Base-by-base conservation (phyloP, 192 early-diverging fungal species). In the Thoreauomyces humboldtii region DNA sequence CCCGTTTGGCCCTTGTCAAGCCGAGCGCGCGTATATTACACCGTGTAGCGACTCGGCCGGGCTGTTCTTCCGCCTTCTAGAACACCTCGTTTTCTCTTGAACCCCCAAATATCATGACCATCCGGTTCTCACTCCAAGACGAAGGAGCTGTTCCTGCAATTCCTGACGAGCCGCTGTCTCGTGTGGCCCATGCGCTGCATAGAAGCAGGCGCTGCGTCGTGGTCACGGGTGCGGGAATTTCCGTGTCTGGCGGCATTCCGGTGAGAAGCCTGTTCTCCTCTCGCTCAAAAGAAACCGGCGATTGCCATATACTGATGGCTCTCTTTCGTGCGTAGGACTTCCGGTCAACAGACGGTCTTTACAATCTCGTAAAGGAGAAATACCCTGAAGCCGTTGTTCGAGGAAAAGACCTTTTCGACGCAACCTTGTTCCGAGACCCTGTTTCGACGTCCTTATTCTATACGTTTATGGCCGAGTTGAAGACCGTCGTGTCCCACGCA, bases 211-310 rank as follows among this genome's bases (percentile, higher is more conserved):
- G 72, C 21, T 70, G 69, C 36, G 70, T 92, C 27, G 80, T 91
- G 35, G 85, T 93, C 28, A 89, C 88, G 11, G 93, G 93, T 51
- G 93, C 93, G 22, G 93, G 93, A 35, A 92, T 95, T 48, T 93
- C 91, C 27, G 90, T 91, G 45, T 85, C 86, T 59, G 88, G 86
- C 43, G 93, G 93, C 7, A 95, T 95, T 72, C 93, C 93, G 38
- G 72, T 80, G 35, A 56, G 70, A n/a, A n/a, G n/a, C n/a, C n/a
- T n/a, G n/a, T n/a, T n/a, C n/a, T n/a, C n/a, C n/a, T n/a, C n/a
- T n/a, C n/a, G n/a, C n/a, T n/a, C n/a, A n/a, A n/a, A n/a, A n/a
- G n/a, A n/a, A n/a, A n/a, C n/a, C n/a, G n/a, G n/a, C n/a, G n/a
- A n/a, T n/a, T n/a, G n/a, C n/a, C n/a, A n/a, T n/a, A n/a, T n/a